Evolutionary conservation across 1,139 yeast genomes (phyloP), one percentile per base, ranked within the genome.

Genomic region (Pichia terricola): DNA sequence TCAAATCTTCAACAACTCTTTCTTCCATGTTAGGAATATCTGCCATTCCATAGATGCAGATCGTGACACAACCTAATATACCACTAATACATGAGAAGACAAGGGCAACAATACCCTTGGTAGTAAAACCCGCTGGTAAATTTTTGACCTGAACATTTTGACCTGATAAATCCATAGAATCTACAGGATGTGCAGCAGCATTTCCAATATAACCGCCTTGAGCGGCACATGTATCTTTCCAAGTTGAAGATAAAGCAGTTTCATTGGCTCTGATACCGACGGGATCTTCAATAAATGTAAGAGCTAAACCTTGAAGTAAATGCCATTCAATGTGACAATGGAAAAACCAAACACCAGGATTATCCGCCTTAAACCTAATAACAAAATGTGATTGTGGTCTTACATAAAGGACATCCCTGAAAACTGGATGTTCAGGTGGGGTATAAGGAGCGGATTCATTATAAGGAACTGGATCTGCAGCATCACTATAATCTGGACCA

Each of bases 61-160:
- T 84, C 50, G 84, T 74, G 45, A 68, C 70, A 65, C 89, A 69
- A 59, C 97, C 98, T 30, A 83, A 66, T 45, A 86, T 59, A 52
- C 95, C 97, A 45, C 89, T 70, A 49, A 88, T 57, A 60, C 83
- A 72, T 30, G 96, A 87, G 64, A 88, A 76, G 31, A 77, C 81
- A 61, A 91, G 68, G 10, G 97, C 97, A 47, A 89, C 81, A 57
- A 83, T 81, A 62, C 97, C 98, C 56, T 82, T 80, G 39, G 82
- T 75, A 38, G 97, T 89, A 73, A 91, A 89, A 4, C 96, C 96
- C 36, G 70, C 60, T 36, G 97, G 97, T 57, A 91, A 72, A 34
- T 70, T 64, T 45, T 66, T 65, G 26, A 56, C 68, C 64, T 89
- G 96, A 37, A 71, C 66, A 56, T 80, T 80, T 66, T 86, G 80